phyloP scores from a whole-genome alignment of 805 yeast genomes.

The Teunomyces funiuensis region DNA sequence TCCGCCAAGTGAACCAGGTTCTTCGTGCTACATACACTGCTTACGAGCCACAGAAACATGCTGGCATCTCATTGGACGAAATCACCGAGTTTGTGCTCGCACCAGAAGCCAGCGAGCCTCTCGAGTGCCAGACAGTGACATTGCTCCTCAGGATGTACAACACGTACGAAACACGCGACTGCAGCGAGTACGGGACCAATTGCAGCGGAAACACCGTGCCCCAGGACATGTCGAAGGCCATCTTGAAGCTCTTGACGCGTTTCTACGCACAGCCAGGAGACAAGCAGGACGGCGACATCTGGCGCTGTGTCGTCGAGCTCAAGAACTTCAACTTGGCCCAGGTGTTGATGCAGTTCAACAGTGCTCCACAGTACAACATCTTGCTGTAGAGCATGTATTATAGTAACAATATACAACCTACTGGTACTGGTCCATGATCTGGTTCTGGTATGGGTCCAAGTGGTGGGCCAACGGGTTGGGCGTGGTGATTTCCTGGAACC shows the following conservation, averaged over 20 bases:
- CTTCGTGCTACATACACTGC: slow-evolving; percentile 9
- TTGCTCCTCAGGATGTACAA: slow-evolving; percentile 6
- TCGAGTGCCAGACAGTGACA: slow-evolving; percentile 1
- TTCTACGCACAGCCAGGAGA: slow-evolving; percentile 6
- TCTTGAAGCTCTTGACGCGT: slow-evolving; percentile 6
- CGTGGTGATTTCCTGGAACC: slow-evolving; percentile 74
- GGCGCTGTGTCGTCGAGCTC: slow-evolving; percentile 13
- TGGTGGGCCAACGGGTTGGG: slow-evolving; percentile 36
- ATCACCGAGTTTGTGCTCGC: slow-evolving; percentile 4
- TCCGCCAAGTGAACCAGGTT: slow-evolving; percentile 13
- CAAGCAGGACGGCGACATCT: slow-evolving; percentile 9
- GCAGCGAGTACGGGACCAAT: slow-evolving; percentile 8
- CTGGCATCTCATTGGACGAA: slow-evolving; percentile 7
- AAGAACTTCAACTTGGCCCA: slow-evolving; percentile 14
- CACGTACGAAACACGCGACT: slow-evolving; percentile 10
- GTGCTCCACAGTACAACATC: slow-evolving; percentile 8
- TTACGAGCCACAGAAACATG: slow-evolving; percentile 6
- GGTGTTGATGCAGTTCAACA: slow-evolving; percentile 14
- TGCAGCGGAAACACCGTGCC: slow-evolving; percentile 1
- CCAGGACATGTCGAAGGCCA: slow-evolving; percentile 11
- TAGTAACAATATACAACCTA: too few relatives aligned
- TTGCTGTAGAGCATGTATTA: slow-evolving; percentile 3
- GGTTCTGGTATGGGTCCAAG: slow-evolving; percentile 35
- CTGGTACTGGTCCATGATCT: slow-evolving; percentile 12
- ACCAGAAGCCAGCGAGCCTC: not conserved